phyloP scores from a whole-genome alignment of 306 rosid species.

The Prunus padus region DNA sequence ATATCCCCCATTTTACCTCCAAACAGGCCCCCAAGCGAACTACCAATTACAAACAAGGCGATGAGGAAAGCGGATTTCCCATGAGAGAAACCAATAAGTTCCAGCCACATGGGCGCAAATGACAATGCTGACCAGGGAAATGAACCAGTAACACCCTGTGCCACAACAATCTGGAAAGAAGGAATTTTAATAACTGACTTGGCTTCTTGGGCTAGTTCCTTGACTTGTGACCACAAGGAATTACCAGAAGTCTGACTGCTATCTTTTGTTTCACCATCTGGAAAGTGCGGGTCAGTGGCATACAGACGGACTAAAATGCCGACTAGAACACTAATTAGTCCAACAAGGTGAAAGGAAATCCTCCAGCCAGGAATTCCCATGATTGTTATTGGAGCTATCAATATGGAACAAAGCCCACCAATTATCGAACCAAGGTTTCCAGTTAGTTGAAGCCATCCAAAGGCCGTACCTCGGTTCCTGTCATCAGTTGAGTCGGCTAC shows the following conservation, averaged over 20 bases:
- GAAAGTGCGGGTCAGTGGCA: constrained; percentile 77
- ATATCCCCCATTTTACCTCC: constrained; percentile 91
- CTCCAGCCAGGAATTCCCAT: constrained; percentile 97
- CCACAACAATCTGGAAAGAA: constrained; percentile 87
- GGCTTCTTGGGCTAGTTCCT: constrained; percentile 60
- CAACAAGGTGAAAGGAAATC: constrained; percentile 81
- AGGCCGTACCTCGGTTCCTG: constrained; percentile 77
- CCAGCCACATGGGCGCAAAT: constrained; percentile 94
- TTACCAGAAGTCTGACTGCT: constrained; percentile 29
- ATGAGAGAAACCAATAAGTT: constrained; percentile 86
- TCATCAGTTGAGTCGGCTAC: constrained; percentile 92
- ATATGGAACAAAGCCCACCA: constrained; percentile 75
- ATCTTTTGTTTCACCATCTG: constrained; percentile 30
- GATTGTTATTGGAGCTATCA: constrained; percentile 70
- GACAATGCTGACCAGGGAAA: constrained; percentile 95
- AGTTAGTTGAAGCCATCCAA: constrained; percentile 94
- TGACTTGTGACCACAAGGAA: constrained; percentile 62
- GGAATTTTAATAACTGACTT: constrained; percentile 65
- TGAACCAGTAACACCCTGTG: constrained; percentile 92
- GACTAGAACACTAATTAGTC: constrained; percentile 66
- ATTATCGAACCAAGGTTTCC: constrained; percentile 78
- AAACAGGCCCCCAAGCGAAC: constrained; percentile 81
- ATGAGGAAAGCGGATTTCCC: constrained; percentile 71
- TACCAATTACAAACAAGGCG: constrained; percentile 65
- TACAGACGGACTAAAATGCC: constrained; percentile 66